Base-by-base conservation (phyloP, 306 rosid genomes). In the Lathyrus tuberosus region DNA sequence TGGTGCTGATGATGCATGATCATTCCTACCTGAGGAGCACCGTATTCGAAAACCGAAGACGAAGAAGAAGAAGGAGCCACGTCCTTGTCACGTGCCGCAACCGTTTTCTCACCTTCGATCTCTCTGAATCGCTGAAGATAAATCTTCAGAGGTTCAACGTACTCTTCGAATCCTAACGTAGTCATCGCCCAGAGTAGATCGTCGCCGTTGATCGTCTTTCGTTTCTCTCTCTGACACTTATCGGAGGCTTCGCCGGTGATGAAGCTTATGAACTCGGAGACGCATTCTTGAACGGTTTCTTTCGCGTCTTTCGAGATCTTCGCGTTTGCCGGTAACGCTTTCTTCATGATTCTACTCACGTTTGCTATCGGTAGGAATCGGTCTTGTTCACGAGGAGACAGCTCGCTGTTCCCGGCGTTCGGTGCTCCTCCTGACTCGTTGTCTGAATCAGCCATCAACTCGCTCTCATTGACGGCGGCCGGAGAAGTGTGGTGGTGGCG, bases 111-210 rank as follows among this genome's bases (percentile, higher is more conserved):
- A 0, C 96, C 96, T 13, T 91, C 97, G 77, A 85, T 85, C 73
- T 91, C 97, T 24, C 97, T 77, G 40, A 88, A 91, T 31, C 96
- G 81, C 69, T 88, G 95, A 8, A 91, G 79, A 71, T 91, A 88
- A 14, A 86, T 69, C 86, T 91, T 91, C 49, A 91, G 83, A 0
- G 96, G 95, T 49, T 91, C 97, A n/a, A 91, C 90, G 80, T 91
- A 91, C 10, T 88, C 91, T 64, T 90, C 95, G 69, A 90, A 90
- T 2, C 97, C 97, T 0, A 91, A 28, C 12, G 97, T 91, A 0
- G 97, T 87, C 97, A 91, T 91, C 4, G 97, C 97, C 97, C 97
- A 91, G 0, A 91, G 95, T 68, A 91, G 71, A 38, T 91, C 97
- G 69, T 91, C 97, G 70, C 97, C 97, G 84, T 91, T 91, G 84